Evolutionary conservation across 768 basidiomycete species (phyloP).

Genomic region (Epithele typhae): DNA sequence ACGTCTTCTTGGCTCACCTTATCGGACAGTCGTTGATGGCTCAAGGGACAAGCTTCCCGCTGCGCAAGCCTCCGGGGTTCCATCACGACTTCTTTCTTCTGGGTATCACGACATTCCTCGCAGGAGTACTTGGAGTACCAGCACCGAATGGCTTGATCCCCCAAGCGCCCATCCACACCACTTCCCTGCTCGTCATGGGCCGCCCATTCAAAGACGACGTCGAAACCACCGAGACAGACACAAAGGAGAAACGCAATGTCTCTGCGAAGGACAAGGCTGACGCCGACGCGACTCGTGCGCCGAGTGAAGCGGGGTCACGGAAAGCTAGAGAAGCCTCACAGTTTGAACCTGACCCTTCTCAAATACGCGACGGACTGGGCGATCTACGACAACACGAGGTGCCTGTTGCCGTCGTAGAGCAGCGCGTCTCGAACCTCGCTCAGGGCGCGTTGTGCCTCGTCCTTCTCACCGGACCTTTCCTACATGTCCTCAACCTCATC

Average conservation of each 20-base stretch:
- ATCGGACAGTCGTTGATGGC: constrained; percentile 76
- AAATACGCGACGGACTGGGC: constrained; percentile 19
- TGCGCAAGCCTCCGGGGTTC: constrained; percentile 86
- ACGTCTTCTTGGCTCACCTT: background rate
- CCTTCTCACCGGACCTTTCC: constrained; percentile 75
- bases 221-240: constrained; percentile 19
- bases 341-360: constrained; percentile 24
- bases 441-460: constrained; percentile 80
- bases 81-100: constrained; percentile 90
- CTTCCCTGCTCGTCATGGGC: constrained; percentile 71
- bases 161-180: constrained; percentile 91
- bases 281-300: constrained; percentile 6
- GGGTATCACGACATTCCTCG: constrained; percentile 85
- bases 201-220: constrained; percentile 33
- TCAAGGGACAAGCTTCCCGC: constrained; percentile 82
- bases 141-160: constrained; percentile 85
- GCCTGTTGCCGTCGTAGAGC: constrained; percentile 80
- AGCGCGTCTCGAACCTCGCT: constrained; percentile 86
- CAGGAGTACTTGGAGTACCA: constrained; percentile 80
- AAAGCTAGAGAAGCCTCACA: constrained; percentile 11
- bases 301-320: too few relatives aligned
- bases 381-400: constrained; percentile 38
- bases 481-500: constrained; percentile 75
- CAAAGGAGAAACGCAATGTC: background rate
- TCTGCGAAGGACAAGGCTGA: background rate